Evolutionary conservation across 345 rosid genomes (phyloP), one percentile per base, ranked within the genome.

Genomic region (Nasturtium officinale): DNA sequence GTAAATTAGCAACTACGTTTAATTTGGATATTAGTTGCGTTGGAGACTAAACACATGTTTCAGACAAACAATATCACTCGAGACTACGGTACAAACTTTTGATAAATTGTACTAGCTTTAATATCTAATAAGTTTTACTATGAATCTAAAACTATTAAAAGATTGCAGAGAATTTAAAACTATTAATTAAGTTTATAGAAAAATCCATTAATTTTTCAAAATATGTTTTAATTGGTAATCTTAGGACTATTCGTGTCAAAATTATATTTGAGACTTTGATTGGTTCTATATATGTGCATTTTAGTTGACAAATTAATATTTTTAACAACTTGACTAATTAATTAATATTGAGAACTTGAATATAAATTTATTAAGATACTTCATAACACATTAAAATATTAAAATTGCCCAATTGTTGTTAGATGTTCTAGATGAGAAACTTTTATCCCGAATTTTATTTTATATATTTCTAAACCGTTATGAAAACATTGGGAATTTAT

Each of bases 401-500:
- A 60, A 37, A 59, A 12, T 60, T 12, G 21, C 47, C 9, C 6
- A 59, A 59, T 20, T 20, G 29, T 59, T 37, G 29, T 18, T 6
- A 33, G 4, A 10, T 58, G 46, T 5, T 16, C 25, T 6, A 57
- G 60, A 54, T 54, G 18, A 2, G 28, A 15, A 57, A 42, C 51
- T 42, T 61, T 38, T 38, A 38, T 38, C 43, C 43, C 15, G 2
- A 35, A 35, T 9, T 35, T 2, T 0, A 10, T 26, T 9, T 17
- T 6, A 17, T 43, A 1, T 23, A 23, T 30, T 8, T 20, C 32
- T 15, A 65, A 13, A 65, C 59, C 33, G 60, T 51, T 64, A 73
- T 17, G 18, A 64, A 43, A 47, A 38, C 51, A 57, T 28, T 16
- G 51, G 51, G 65, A 64, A 18, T 23, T 38, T 50, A 55, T 2